phyloP scores from a whole-genome alignment of 176 grass and related monocot species.

The Ensete ventricosum region DNA sequence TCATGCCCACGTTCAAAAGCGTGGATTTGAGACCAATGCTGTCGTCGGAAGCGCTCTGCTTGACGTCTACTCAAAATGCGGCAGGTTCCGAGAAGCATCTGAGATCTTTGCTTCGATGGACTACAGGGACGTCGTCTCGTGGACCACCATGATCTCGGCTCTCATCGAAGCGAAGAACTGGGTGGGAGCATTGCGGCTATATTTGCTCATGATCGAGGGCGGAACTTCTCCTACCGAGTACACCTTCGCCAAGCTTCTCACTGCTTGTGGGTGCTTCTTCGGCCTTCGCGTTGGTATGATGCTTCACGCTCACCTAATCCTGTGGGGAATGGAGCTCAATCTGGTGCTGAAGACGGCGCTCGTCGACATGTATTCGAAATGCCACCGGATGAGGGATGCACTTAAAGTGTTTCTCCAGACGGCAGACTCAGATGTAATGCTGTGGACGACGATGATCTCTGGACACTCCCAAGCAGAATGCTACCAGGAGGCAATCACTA shows the following conservation, averaged over 20 bases:
- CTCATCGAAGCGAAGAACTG: slow-evolving; percentile 34
- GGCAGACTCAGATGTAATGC: slow-evolving; percentile 44
- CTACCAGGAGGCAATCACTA: slow-evolving; percentile 25
- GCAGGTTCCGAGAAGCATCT: slow-evolving; percentile 17
- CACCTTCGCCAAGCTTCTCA: slow-evolving; percentile 52
- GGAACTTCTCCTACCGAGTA: slow-evolving; percentile 34
- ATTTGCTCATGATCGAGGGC: slow-evolving; percentile 38
- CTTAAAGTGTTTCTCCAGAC: slow-evolving; percentile 39
- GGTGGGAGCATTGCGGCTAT: slow-evolving; percentile 35
- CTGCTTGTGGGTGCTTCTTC: slow-evolving; percentile 28
- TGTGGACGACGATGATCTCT: slow-evolving; percentile 57
- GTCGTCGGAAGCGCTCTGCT: slow-evolving; percentile 48
- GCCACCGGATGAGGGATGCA: slow-evolving; percentile 28
- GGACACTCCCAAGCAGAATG: slow-evolving; percentile 34
- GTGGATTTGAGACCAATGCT: slow-evolving; percentile 40
- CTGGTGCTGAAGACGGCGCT: slow-evolving; percentile 65
- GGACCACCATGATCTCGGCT: slow-evolving; percentile 53
- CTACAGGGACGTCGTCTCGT: slow-evolving; percentile 47
- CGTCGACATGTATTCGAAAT: slow-evolving; percentile 60
- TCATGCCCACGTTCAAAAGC: slow-evolving; percentile 42
- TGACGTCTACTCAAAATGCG: slow-evolving; percentile 32
- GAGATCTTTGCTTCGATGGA: slow-evolving; percentile 47
- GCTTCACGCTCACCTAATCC: slow-evolving; percentile 63
- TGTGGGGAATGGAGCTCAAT: slow-evolving; percentile 36
- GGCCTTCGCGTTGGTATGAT: slow-evolving; percentile 23